A percentile compares a stretch with the other conserved stretches of the same genome.
Conservation (phyloP, 2,329 filamentous ascomycete genomes). For the Neonectria hederae region DNA sequence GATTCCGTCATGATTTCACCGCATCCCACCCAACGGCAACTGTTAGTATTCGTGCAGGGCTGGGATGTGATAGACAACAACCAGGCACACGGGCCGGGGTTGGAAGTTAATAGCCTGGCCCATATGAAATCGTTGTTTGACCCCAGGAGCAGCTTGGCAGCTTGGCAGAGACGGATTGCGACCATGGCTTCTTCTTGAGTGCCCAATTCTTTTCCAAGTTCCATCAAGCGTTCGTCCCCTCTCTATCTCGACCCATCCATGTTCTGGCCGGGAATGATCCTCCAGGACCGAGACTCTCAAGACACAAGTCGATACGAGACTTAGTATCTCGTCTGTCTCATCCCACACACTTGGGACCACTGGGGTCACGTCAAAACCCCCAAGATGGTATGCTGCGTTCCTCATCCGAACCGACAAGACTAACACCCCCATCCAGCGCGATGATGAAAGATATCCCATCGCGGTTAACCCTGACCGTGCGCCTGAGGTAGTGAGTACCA, state of each 20-base stretch:
- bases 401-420: neutral
- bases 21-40: no score
- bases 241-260: neutral
- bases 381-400: neutral
- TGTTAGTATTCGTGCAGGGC: neutral
- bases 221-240: neutral
- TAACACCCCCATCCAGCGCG: conserved; percentile 17
- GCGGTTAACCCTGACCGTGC: conserved; percentile 11
- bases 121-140: no score
- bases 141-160: neutral
- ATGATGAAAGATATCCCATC: conserved; percentile 33
- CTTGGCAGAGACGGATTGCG: neutral
- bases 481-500: conserved; percentile 11
- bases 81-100: no score
- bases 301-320: neutral
- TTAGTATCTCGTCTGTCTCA: neutral
- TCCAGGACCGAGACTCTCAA: neutral
- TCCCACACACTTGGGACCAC: neutral
- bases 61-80: neutral
- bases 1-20: no score
- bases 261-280: neutral
- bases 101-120: no score
- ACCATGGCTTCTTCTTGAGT: neutral
- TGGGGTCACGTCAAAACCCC: neutral
- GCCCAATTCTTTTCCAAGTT: neutral